Evolutionary conservation across 108 stramenopile species (phyloP).

Genomic region (Skeletonema marinoi): DNA sequence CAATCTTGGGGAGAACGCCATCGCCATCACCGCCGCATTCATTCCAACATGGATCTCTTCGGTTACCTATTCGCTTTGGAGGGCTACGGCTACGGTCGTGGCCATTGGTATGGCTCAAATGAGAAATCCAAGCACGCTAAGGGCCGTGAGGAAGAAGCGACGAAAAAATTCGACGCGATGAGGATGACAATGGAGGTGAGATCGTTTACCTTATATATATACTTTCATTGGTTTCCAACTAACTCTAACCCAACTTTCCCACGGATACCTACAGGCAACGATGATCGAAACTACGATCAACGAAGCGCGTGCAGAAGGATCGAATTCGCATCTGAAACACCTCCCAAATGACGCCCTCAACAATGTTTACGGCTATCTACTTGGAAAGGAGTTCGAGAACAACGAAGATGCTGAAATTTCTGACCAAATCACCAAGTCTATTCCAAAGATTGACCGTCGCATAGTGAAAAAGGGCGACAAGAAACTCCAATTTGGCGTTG

Average conservation of each 20-base stretch:
- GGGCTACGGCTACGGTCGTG: not conserved
- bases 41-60: not conserved
- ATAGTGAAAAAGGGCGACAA: not conserved
- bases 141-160: not conserved
- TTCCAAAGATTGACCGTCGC: not conserved
- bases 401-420: not conserved
- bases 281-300: not conserved
- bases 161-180: not conserved
- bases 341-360: not conserved
- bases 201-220: too few relatives aligned
- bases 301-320: not conserved
- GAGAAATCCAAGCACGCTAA: not conserved
- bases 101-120: not conserved
- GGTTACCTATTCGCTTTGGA: not conserved
- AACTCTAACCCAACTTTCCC: too few relatives aligned
- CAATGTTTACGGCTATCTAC: not conserved
- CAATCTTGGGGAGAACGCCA: too few relatives aligned
- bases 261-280: not conserved
- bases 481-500: not conserved
- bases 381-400: not conserved
- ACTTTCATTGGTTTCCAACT: too few relatives aligned
- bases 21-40: too few relatives aligned
- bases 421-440: not conserved
- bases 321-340: not conserved
- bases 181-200: not conserved